These are phyloP conservation scores for Beverwykella pulmonaria DNA, from an alignment of 495 filamentous ascomycete species.

Conservation along the genomic window DNA sequence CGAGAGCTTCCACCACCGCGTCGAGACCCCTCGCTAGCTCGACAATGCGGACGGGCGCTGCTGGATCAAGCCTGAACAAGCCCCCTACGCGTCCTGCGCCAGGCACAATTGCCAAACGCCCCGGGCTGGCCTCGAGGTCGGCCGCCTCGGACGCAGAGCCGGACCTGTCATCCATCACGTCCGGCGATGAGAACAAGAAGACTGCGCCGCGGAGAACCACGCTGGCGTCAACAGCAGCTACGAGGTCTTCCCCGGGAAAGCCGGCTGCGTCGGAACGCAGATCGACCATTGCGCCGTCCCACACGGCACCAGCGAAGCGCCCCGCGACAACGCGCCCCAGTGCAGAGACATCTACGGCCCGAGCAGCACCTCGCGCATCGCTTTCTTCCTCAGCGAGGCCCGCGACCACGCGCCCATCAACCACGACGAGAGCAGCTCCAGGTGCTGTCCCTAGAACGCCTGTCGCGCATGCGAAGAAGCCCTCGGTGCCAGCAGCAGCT, in stretches of 20 bases:
- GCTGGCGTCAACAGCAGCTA: slow-evolving; percentile 22
- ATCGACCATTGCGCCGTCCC: slow-evolving; percentile 26
- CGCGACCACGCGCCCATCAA: slow-evolving; percentile 27
- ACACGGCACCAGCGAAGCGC: slow-evolving; percentile 19
- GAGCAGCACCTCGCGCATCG: slow-evolving; percentile 23
- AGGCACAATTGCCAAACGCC: slow-evolving; percentile 18
- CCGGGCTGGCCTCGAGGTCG: slow-evolving; percentile 23
- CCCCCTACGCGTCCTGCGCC: slow-evolving; percentile 35
- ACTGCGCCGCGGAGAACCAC: slow-evolving; percentile 31
- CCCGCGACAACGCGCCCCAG: slow-evolving; percentile 26
- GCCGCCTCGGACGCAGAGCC: slow-evolving; percentile 31
- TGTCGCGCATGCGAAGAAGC: slow-evolving; percentile 28
- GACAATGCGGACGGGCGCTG: slow-evolving; percentile 13
- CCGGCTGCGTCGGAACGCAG: slow-evolving; percentile 23
- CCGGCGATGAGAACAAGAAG: slow-evolving; percentile 40
- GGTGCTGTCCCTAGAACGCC: slow-evolving; percentile 12
- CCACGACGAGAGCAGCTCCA: slow-evolving; percentile 19
- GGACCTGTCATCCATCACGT: slow-evolving; percentile 32
- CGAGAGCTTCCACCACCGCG: slow-evolving; percentile 23
- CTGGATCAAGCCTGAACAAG: slow-evolving; percentile 38
- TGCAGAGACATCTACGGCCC: slow-evolving; percentile 15
- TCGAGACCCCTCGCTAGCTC: slow-evolving; percentile 17
- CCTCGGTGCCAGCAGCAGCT: slow-evolving; percentile 19
- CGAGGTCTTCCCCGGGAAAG: slow-evolving; percentile 30
- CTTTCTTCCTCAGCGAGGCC: slow-evolving; percentile 20